Conservation (phyloP, 768 basidiomycete genomes). For the Russula earlei region DNA sequence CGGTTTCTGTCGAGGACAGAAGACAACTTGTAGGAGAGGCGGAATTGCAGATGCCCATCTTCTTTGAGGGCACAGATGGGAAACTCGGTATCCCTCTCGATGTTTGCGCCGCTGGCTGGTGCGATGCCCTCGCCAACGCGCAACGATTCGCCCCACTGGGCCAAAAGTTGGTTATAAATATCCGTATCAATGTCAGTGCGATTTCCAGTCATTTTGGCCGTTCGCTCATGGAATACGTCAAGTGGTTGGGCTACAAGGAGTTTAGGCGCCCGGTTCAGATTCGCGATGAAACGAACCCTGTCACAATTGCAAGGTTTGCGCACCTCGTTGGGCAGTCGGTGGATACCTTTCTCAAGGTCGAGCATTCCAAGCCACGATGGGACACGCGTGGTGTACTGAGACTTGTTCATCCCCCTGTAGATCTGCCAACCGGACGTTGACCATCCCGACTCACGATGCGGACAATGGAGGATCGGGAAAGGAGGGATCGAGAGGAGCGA, state of each 20-base stretch:
- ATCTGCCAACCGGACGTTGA: background rate
- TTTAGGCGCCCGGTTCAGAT: conserved; percentile 12
- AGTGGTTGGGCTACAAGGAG: conserved; percentile 11
- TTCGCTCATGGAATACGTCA: background rate
- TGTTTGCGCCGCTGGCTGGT: background rate
- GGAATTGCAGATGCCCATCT: conserved; percentile 9
- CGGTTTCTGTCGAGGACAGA: background rate
- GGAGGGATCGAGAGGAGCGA: background rate
- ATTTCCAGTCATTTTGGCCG: background rate
- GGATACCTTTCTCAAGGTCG: conserved; percentile 3
- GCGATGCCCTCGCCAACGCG: background rate
- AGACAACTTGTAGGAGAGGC: background rate
- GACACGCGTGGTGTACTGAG: background rate
- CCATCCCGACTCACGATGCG: background rate
- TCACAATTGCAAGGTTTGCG: background rate
- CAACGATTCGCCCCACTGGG: background rate
- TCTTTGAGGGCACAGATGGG: background rate
- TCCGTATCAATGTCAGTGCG: conserved; percentile 6
- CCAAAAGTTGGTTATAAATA: background rate
- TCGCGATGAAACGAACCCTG: conserved; percentile 2
- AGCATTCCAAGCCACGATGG: background rate
- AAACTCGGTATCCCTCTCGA: conserved; percentile 5
- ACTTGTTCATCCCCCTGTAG: background rate
- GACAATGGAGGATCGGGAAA: background rate
- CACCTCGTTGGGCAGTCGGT: conserved; percentile 5